Evolutionary conservation across 257 asterid species (phyloP).

Genomic region (Striga asiatica): DNA sequence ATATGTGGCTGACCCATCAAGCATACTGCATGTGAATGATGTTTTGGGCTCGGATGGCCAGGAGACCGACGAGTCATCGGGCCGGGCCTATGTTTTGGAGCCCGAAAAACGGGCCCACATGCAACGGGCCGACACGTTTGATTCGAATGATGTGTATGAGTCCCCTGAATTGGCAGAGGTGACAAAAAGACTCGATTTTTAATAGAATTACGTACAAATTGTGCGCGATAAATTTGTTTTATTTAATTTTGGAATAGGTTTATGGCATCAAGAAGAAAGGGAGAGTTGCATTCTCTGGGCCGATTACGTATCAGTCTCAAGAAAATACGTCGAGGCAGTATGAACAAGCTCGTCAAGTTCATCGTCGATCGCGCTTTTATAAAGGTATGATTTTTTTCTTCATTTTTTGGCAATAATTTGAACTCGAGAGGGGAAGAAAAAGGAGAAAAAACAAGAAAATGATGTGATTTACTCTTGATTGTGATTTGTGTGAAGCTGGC

Average conservation of each 20-base stretch:
- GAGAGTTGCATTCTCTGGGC: conserved; percentile 39
- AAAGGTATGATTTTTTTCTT: no score
- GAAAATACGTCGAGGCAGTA: conserved; percentile 22
- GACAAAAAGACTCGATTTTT: not conserved
- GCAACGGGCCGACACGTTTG: conserved; percentile 36
- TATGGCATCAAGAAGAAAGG: conserved; percentile 16
- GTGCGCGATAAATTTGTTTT: no score
- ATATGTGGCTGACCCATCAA: conserved; percentile 18
- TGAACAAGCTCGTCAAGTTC: conserved; percentile 25
- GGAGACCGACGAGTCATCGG: conserved; percentile 22
- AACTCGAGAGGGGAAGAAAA: no score
- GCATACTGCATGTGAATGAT: conserved; percentile 9
- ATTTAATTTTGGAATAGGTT: no score
- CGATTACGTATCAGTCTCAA: conserved; percentile 25
- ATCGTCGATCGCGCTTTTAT: conserved; percentile 58
- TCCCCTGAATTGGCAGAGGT: conserved; percentile 37
- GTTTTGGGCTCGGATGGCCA: conserved; percentile 24
- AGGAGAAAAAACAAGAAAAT: no score
- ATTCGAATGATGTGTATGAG: conserved; percentile 30
- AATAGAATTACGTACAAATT: no score
- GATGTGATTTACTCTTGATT: no score
- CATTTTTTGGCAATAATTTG: no score
- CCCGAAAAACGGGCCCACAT: conserved; percentile 19
- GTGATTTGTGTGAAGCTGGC: no score
- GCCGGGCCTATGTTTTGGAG: conserved; percentile 14